Conservation (phyloP, 1,284 basidiomycete genomes). For the Rhodotorula sp. region DNA sequence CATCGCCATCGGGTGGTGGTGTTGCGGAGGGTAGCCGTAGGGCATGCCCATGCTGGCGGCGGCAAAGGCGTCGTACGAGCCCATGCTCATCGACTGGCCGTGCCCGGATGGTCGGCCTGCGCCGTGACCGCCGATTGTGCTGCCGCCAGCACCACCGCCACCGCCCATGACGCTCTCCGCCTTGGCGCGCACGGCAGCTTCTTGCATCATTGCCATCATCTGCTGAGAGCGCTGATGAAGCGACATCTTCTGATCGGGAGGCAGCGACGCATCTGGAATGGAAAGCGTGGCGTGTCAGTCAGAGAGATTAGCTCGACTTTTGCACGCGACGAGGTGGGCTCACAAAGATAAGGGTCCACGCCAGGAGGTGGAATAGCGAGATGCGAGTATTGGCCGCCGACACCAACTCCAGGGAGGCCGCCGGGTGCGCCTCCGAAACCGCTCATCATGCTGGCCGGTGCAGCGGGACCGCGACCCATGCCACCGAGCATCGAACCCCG, state of each 20-base stretch:
- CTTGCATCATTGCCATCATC: constrained; percentile 41
- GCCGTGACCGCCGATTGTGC: constrained; percentile 7
- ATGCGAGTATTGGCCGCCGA: constrained; percentile 34
- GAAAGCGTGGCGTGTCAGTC: not conserved
- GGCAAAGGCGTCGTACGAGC: constrained; percentile 13
- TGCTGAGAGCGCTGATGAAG: constrained; percentile 38
- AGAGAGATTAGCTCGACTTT: not conserved
- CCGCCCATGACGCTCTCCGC: constrained; percentile 28
- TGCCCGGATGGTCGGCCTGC: not conserved
- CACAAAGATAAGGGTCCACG: constrained; percentile 39
- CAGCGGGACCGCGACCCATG: not conserved
- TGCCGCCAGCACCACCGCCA: constrained; percentile 18
- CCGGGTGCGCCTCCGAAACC: constrained; percentile 12
- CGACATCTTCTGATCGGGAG: constrained; percentile 39
- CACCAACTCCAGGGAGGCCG: constrained; percentile 5
- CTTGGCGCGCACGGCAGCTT: constrained; percentile 33
- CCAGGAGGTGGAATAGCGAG: constrained; percentile 35
- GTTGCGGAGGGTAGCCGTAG: constrained; percentile 8
- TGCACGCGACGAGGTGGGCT: constrained; percentile 1
- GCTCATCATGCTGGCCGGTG: constrained; percentile 8
- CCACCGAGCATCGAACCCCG: constrained; percentile 21
- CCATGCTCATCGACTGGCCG: constrained; percentile 25
- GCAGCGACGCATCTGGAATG: constrained; percentile 35
- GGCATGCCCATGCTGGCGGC: constrained; percentile 4
- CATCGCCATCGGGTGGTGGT: not conserved